Base-by-base conservation (phyloP, 75 land plant species). In the Chamaecyparis obtusa region DNA sequence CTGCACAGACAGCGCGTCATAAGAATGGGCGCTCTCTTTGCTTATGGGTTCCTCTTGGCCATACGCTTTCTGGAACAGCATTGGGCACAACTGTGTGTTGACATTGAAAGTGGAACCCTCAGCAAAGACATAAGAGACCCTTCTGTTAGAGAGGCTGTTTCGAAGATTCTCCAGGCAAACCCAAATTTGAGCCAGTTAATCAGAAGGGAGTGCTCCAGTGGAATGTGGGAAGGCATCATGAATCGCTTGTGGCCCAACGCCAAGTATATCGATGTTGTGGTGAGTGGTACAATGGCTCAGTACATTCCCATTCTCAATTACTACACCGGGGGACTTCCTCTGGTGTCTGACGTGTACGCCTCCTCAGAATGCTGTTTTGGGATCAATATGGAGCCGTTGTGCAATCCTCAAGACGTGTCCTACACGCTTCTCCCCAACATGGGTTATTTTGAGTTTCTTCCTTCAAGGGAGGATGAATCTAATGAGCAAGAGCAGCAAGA, bases 291-390 rank as follows among this genome's bases (percentile, higher is more conserved):
- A 67, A 97, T 95, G 99, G 90, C 97, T 19, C 96, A 96, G 88
- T 95, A 97, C 87, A 91, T 95, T 7, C 94, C 96, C 9, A 91
- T 89, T 1, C 93, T 97, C 17, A 93, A 95, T 71, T 92, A 87
- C 74, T 95, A 94, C 80, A 90, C 94, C 85, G 92, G 92, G 32
- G 94, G 93, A 0, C 89, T 97, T 27, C 99, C 97, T 14, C 83
- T 97, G 19, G 91, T 92, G 21, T 93, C 95, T 92, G 93, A 95
- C 83, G 90, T 94, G 91, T 97, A 95, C 84, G 97, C 93, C 14
- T 94, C 97, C 17, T 92, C 96, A 3, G 97, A 97, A 92, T 94
- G 95, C 82, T 97, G 92, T 83, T 93, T 97, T 56, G 99, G 95
- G 24, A 88, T 97, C 87, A 97, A 97, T 88, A 89, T 95, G 27